Evolutionary conservation across 2,329 filamentous ascomycete genomes (phyloP), one percentile per base, ranked within the genome.

Genomic region (Hirsutella thompsonii): DNA sequence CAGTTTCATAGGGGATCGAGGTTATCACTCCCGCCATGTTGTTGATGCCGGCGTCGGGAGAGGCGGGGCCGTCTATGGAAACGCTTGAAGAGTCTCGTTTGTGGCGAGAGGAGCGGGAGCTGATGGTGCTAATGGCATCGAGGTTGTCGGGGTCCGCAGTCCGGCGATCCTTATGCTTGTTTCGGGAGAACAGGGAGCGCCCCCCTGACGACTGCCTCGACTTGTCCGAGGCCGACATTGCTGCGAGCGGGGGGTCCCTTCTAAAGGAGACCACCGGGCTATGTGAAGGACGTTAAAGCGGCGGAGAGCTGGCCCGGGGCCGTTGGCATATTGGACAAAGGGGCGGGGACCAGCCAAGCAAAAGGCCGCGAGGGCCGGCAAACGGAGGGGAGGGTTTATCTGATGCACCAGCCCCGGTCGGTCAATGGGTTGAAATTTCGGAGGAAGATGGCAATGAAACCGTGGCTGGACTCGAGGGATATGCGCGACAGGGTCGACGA

Each of bases 121-220:
- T 73, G 52, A 73, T 61, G 46, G 73, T 69, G 60, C 70, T 79
- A 52, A 69, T 65, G 40, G 76, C 71, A 50, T 82, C 78, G 53
- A 74, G 70, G 37, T 57, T 50, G 50, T 82, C 72, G 52, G 75
- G 70, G 59, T 76, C 74, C 47, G 69, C 62, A 53, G 71, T 69
- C 58, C 79, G 75, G 54, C 76, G 74, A 52, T 73, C 70, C 62
- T 80, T 85, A 63, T 93, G 83, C 67, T 87, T 92, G 65, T 81
- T 83, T 57, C 88, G 78, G 55, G 86, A 88, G 68, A 95, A 95
- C 69, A 95, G 87, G 47, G 82, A 86, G 57, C 79, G 81, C 55
- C 72, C 72, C 53, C 66, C 66, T 42, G 85, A 88, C 49, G 83
- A 87, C 69, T 90, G 83, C 63, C 84, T 79, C 55, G 81, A 72